Base-by-base conservation (phyloP, 805 yeast species). In the Wickerhamomyces canadensis region DNA sequence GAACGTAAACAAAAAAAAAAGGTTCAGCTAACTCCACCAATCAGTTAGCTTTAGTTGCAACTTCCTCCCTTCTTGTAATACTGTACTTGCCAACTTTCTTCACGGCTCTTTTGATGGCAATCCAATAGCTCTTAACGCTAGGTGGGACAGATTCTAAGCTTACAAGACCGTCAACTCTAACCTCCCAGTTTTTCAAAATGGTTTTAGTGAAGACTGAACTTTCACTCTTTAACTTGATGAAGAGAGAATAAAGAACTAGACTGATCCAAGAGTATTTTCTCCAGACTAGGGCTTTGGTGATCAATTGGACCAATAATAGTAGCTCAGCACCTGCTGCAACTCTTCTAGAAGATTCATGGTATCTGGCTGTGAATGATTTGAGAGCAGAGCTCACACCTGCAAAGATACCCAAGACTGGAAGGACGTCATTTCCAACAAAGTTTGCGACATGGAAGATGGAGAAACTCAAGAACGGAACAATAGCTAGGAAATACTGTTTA, bases 371-470 rank as follows among this genome's bases (percentile, higher is more conserved):
- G 43, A 81, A 73, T 10, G 47, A 41, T 37, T 63, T 67, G 29
- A 80, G 58, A 37, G 43, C 40, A 28, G 48, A 38, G 22, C 58
- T 43, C 5, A 52, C 13, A 32, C 47, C 48, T 14, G 61, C 36
- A 5, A 56, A 38, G 41, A 61, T 35, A 34, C 46, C 44, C 18
- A 78, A 61, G 6, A 75, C 65, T 27, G 97, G 95, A 36, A 89
- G 65, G 38, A 91, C 47, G 45, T 70, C 72, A 29, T 77, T 69
- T 49, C 82, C 76, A 37, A 73, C 46, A 64, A 85, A 91, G 15
- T 82, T 79, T 52, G 88, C 65, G 10, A 77, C 78, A 58, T 89
- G 97, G 76, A 91, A 88, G 15, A 79, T 55, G 7, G 96, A 81
- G 60, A 83, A 89, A 39, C 84, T 65, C 32, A 76, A 66, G 55